Evolutionary conservation across 1,284 basidiomycete species (phyloP).

Genomic region (Melanopsichium pennsylvanicum): DNA sequence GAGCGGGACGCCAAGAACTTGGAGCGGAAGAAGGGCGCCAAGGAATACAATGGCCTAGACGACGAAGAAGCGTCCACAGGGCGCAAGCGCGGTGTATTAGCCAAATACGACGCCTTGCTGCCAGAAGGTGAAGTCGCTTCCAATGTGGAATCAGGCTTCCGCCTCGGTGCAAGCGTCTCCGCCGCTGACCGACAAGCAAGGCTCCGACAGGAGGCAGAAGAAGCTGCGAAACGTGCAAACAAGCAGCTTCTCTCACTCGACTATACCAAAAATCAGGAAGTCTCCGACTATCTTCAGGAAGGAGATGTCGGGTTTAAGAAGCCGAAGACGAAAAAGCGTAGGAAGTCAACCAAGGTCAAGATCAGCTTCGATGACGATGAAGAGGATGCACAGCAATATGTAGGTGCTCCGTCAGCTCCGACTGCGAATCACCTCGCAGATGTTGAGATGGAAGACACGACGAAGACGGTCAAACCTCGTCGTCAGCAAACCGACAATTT

Average conservation of each 20-base stretch:
- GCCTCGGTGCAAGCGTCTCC: slow-evolving; percentile 38
- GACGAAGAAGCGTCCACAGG: slow-evolving; percentile 80
- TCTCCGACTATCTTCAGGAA: slow-evolving; percentile 86
- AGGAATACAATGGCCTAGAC: slow-evolving; percentile 93
- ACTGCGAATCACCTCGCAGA: slow-evolving; percentile 33
- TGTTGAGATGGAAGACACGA: slow-evolving; percentile 73
- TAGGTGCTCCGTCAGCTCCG: slow-evolving; percentile 32
- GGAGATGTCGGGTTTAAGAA: slow-evolving; percentile 94
- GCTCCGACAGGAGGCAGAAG: slow-evolving; percentile 70
- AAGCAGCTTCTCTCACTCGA: slow-evolving; percentile 78
- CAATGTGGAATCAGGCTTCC: slow-evolving; percentile 39
- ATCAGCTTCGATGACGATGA: slow-evolving; percentile 74
- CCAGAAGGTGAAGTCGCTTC: slow-evolving; percentile 69
- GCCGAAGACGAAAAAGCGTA: slow-evolving; percentile 78
- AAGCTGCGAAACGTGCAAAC: slow-evolving; percentile 69
- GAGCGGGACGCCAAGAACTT: slow-evolving; percentile 80
- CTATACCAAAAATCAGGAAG: slow-evolving; percentile 83
- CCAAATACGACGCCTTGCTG: slow-evolving; percentile 92
- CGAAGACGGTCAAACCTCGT: slow-evolving; percentile 5
- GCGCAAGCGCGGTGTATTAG: slow-evolving; percentile 81
- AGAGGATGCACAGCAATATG: slow-evolving; percentile 42
- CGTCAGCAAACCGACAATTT: slow-evolving; percentile 71
- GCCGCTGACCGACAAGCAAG: slow-evolving; percentile 65
- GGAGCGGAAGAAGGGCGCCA: slow-evolving; percentile 86
- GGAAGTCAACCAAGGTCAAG: slow-evolving; percentile 84